Base-by-base conservation (phyloP, 495 filamentous ascomycete species). In the Penicillium egyptiacum region DNA sequence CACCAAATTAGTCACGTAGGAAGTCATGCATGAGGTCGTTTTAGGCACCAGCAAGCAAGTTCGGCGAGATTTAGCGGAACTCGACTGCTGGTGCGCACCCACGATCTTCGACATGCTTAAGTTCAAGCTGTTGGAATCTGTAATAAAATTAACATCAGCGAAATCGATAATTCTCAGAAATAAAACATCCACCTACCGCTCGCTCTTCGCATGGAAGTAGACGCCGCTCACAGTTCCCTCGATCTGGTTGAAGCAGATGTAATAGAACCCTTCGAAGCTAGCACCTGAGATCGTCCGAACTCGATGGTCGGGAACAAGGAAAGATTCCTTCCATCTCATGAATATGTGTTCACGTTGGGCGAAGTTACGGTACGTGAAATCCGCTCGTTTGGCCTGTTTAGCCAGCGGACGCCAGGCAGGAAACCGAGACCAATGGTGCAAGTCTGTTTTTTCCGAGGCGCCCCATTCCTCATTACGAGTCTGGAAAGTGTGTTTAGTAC, bases 241-340 rank as follows among this genome's bases (percentile, higher is more conserved):
- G 12, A 89, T 76, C 74, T 98, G 95, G 68, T 97, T 96, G 76
- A 98, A 99, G 74, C 92, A 97, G 56, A 99, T 98, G 63, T 98
- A 99, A 68, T 99, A 99, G 67, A 99, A 99, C 0, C 95, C 95
- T 61, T 99, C 95, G 64, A 97, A 99, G 62, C 92, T 96, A 1
- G 95, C 95, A 4, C 95, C 95, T 26, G 84, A 87, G 57, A 99
- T 94, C 17, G 89, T 91, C 56, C 85, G 79, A 20, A 97, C 91
- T 3, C 90, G 83, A 71, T 99, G 95, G 64, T 98, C 91, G 10
- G 95, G 95, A 4, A 99, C 95, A 8, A 99, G 81, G 68, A 99
- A 99, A 62, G 95, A 90, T 71, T 99, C 95, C 70, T 99, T 99
- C 95, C 95, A 99, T 48, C 95, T 85, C 95, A 99, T 99, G 70